Conservation (phyloP, 495 filamentous ascomycete genomes). For the Parathielavia appendiculata region DNA sequence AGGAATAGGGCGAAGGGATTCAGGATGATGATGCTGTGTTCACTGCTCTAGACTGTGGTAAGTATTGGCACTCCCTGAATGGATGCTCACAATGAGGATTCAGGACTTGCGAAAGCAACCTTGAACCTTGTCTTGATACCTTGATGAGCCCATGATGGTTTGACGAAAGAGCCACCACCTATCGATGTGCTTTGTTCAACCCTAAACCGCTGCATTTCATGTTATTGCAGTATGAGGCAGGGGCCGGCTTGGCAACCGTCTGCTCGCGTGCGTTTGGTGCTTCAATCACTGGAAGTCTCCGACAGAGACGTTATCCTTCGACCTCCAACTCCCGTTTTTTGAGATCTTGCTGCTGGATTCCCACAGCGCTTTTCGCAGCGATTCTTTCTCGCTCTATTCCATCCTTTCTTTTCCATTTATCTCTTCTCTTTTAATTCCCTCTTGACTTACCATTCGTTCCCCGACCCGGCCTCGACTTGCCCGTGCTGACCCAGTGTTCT, state of each 20-base stretch:
- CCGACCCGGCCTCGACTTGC: not conserved
- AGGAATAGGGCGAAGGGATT: slow-evolving; percentile 4
- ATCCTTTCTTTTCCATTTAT: not conserved
- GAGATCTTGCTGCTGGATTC: not conserved
- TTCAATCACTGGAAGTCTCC: no score
- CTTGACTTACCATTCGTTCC: not conserved
- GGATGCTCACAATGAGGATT: not conserved
- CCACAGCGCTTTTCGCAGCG: not conserved
- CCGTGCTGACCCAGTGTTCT: not conserved
- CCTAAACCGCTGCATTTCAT: slow-evolving; percentile 5
- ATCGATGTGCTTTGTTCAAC: not conserved
- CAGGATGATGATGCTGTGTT: not conserved
- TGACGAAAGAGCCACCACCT: not conserved
- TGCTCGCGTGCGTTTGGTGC: not conserved
- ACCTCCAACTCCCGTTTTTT: not conserved
- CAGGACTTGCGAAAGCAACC: no score
- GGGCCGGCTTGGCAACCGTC: not conserved
- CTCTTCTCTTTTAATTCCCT: not conserved
- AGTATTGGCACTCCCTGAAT: not conserved
- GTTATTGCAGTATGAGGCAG: no score
- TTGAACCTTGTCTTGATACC: no score
- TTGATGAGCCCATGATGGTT: not conserved
- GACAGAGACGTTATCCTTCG: no score
- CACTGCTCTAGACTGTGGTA: no score
- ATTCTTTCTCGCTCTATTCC: not conserved